Base-by-base conservation (phyloP, 148 eudicot species). In the Fallopia convolvulus region DNA sequence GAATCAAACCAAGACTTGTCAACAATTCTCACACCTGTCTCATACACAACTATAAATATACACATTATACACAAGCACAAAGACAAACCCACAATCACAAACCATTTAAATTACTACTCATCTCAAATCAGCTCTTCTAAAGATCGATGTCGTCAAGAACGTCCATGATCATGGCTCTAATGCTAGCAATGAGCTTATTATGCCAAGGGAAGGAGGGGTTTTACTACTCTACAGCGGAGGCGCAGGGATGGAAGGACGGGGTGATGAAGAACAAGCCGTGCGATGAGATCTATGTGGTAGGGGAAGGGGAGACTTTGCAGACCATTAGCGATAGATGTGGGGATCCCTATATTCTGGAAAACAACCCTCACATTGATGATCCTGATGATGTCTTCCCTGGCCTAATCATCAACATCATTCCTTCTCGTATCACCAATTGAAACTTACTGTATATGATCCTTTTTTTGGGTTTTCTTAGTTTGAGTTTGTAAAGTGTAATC, bases 351-450 rank as follows among this genome's bases (percentile, higher is more conserved):
- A 93, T 93, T 78, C 85, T 93, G 61, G 96, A 93, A 82, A 86
- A 86, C 60, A 93, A 93, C 23, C 97, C 98, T 0, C 98, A 92
- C 83, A 83, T 90, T 15, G 88, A 87, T 83, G 97, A 90, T 70
- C 91, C 90, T 9, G 97, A 92, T 82, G 97, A 92, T 82, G 93
- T 92, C 72, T 92, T 87, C 14, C 97, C 97, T 30, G 97, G 97
- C 75, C 82, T 92, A 68, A 77, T 92, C 52, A 86, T 90, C 85
- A 92, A 84, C 86, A 87, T 92, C 74, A 88, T 87, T 2, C 93
- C 92, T 80, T 40, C 44, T 71, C 26, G 15, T 10, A 71, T 39
- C 73, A 0, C 8, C 46, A 40, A 33, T 12, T 71, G n/a, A 50
- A 50, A 13, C 3, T 3, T 48, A 48, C 1, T 50, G 56, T 50